Conservation (phyloP, 2,329 filamentous ascomycete genomes). For the Pseudocercospora fijiensis region DNA sequence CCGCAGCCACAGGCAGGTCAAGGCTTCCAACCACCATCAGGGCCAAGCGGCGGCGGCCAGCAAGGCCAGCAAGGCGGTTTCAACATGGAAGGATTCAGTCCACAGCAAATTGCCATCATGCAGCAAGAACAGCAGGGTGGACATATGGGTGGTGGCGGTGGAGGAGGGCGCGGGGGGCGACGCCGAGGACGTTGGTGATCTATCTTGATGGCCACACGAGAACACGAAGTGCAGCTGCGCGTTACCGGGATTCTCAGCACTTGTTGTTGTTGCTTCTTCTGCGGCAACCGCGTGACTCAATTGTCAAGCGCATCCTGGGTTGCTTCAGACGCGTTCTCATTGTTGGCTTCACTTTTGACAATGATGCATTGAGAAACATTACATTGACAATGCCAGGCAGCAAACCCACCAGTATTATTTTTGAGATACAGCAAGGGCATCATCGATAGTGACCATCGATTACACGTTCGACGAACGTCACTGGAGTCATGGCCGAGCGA, state of each 20-base stretch:
- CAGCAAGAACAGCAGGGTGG: conserved; percentile 34
- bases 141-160: conserved; percentile 32
- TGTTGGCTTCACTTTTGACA: neutral
- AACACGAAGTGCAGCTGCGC: neutral
- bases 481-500: neutral
- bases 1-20: conserved; percentile 31
- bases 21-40: conserved; percentile 33
- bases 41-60: conserved; percentile 23
- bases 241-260: neutral
- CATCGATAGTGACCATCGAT: neutral
- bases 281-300: neutral
- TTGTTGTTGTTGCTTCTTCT: neutral
- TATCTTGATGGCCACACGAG: neutral
- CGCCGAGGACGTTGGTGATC: conserved; percentile 23
- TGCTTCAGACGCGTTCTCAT: neutral
- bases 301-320: neutral
- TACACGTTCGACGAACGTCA: neutral
- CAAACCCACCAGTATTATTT: neutral
- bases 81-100: conserved; percentile 37
- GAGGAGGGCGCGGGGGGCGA: conserved; percentile 33
- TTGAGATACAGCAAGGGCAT: neutral
- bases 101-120: conserved; percentile 41
- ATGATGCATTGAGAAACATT: neutral
- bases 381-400: neutral
- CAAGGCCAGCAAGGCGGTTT: conserved; percentile 16